Percentiles rank a stretch among this genome's conserved stretches.
Conservation (phyloP, 192 early-diverging fungal genomes). For the Rhizophagus prolifer region DNA sequence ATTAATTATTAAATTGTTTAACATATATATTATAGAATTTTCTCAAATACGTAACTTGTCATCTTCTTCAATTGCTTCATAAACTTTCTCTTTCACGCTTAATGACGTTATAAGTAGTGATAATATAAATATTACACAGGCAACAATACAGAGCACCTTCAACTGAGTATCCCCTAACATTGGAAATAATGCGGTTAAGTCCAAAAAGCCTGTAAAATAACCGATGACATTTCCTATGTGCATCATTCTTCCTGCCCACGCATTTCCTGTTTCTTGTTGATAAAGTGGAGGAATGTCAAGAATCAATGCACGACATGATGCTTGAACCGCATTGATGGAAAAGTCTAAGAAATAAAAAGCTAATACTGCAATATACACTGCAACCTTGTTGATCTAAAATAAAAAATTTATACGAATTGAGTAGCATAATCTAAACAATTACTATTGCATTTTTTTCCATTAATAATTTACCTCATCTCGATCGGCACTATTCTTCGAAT, state of each 20-base stretch:
- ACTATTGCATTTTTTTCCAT: not conserved
- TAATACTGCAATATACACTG: constrained; percentile 71
- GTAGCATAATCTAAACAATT: constrained; percentile 8
- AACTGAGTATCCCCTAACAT: constrained; percentile 74
- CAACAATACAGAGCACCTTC: constrained; percentile 76
- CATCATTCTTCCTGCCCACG: constrained; percentile 85
- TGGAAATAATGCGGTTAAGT: constrained; percentile 67
- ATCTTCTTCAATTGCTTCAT: constrained; percentile 30
- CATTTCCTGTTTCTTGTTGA: constrained; percentile 81
- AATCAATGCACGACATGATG: constrained; percentile 79
- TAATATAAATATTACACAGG: constrained; percentile 58
- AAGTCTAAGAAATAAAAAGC: constrained; percentile 94
- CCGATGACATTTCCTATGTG: constrained; percentile 81
- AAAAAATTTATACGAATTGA: not conserved
- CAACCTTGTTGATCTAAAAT: constrained; percentile 39
- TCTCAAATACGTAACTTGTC: constrained; percentile 34
- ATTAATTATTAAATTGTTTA: not conserved
- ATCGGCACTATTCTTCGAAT: not conserved
- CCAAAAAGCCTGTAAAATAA: constrained; percentile 80
- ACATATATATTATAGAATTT: not conserved
- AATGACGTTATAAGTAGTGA: constrained; percentile 70
- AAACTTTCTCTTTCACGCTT: constrained; percentile 52
- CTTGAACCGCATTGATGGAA: constrained; percentile 87
- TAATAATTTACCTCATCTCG: not conserved
- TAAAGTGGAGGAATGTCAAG: constrained; percentile 77